phyloP scores from a whole-genome alignment of 2,329 filamentous ascomycete genomes.

The Pseudogymnoascus sp. region DNA sequence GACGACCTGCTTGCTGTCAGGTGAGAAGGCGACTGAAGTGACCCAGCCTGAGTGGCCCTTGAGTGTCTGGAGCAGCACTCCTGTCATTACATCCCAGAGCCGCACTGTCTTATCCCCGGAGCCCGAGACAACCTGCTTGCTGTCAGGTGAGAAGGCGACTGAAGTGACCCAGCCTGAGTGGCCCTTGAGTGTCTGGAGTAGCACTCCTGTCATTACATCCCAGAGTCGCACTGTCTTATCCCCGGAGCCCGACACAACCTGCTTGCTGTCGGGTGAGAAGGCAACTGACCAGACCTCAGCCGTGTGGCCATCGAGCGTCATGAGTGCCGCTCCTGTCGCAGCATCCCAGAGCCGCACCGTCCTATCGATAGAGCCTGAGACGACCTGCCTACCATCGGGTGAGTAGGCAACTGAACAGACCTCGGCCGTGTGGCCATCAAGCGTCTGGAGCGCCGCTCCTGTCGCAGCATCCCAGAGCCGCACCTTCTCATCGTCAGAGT shows the following conservation, averaged over 20 bases:
- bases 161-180: constrained; percentile 10
- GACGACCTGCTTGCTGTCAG: too few species aligned
- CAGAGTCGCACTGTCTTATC: constrained; percentile 8
- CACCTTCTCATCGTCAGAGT: too few species aligned
- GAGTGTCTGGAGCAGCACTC: not conserved
- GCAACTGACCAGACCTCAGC: constrained; percentile 8
- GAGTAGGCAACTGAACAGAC: constrained; percentile 14
- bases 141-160: constrained; percentile 15
- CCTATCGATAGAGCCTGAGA: not conserved
- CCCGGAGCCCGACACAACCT: constrained; percentile 11
- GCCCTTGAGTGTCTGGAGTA: constrained; percentile 15
- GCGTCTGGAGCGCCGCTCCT: not conserved
- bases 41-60: constrained; percentile 10
- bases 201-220: not conserved
- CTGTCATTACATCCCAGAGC: not conserved
- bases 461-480: constrained; percentile 11
- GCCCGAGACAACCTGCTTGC: constrained; percentile 12
- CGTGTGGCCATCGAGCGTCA: not conserved
- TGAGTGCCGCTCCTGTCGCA: not conserved
- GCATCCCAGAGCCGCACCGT: too few species aligned
- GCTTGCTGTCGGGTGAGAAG: constrained; percentile 12
- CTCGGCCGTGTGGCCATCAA: constrained; percentile 4
- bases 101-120: not conserved
- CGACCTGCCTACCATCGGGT: constrained; percentile 9
- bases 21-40: constrained; percentile 16